Evolutionary conservation across 306 rosid genomes (phyloP), one percentile per base, ranked within the genome.

Genomic region (Quercus glauca): DNA sequence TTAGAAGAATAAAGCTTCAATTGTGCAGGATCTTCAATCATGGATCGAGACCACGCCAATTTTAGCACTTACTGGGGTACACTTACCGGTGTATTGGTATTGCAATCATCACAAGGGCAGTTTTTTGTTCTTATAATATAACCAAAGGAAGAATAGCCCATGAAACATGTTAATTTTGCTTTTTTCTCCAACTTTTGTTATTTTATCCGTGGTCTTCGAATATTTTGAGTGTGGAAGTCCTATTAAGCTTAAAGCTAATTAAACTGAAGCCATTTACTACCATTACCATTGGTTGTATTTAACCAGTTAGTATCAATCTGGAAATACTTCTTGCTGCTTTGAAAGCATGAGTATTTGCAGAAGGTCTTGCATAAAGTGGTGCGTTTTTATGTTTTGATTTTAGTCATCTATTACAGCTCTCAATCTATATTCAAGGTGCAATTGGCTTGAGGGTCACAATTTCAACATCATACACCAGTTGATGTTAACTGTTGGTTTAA

Each of bases 61-160:
- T 79, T 29, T 90, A 55, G 97, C 95, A 0, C 87, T 94, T 70
- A 76, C 65, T 58, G 95, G 98, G 33, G 37, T 33, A 31, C 33
- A 31, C 33, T 31, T 31, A 31, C 5, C 1, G 6, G 1, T 19
- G 88, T 94, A 37, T 87, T 94, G 97, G 98, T 94, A 91, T 78
- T 35, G 52, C 59, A 51, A 78, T 29, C 31, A 65, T 59, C 6
- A 23, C 53, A 29, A 12, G 8, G 21, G 19, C 1, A 37, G 52
- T 31, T 76, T 18, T 37, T 29, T 28, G 57, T 28, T 45, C n/a
- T 18, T 28, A 11, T 14, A 8, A 21, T 3, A 33, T 33, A 33
- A 12, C 63, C 9, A 7, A 20, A 57, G 28, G 21, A 19, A 20
- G 14, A 57, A 57, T 3, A 57, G 5, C 9, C 13, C 2, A 25